Evolutionary conservation across 1,139 yeast genomes (phyloP).

Genomic region (Kurtzmaniella quercitrusa): DNA sequence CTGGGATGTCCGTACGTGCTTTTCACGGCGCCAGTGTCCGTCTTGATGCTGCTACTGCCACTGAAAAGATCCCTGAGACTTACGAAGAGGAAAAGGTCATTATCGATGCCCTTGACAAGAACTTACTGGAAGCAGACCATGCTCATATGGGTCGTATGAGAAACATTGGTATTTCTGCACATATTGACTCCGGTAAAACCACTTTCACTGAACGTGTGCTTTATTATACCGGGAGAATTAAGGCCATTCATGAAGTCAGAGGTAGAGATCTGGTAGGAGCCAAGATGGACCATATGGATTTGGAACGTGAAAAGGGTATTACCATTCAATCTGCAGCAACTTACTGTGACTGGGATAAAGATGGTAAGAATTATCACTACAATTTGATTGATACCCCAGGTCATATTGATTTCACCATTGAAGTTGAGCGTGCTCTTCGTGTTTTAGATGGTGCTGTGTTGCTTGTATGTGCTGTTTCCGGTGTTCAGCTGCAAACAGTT

Average conservation of each 20-base stretch:
- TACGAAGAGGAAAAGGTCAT: slow-evolving; percentile 72
- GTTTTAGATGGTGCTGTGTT: slow-evolving; percentile 97
- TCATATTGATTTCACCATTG: slow-evolving; percentile 96
- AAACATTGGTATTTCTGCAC: slow-evolving; percentile 97
- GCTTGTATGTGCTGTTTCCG: slow-evolving; percentile 97
- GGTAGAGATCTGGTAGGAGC: slow-evolving; percentile 99
- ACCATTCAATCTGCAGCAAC: slow-evolving; percentile 99
- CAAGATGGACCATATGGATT: slow-evolving; percentile 91
- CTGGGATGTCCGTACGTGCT: slow-evolving; percentile 7
- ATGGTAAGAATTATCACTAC: slow-evolving; percentile 67
- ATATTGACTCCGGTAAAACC: slow-evolving; percentile 80
- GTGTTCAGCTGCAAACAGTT: slow-evolving; percentile 97
- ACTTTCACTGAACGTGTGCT: slow-evolving; percentile 94
- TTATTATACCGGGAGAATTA: slow-evolving; percentile 94
- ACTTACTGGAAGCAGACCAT: slow-evolving; percentile 56
- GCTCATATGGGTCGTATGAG: slow-evolving; percentile 59
- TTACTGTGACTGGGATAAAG: slow-evolving; percentile 92
- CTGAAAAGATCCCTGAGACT: slow-evolving; percentile 27
- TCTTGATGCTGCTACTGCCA: not conserved
- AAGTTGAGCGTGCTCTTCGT: slow-evolving; percentile 95
- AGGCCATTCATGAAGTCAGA: slow-evolving; percentile 96
- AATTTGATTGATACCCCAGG: slow-evolving; percentile 97
- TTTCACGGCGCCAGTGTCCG: slow-evolving; percentile 8
- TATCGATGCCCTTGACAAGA: slow-evolving; percentile 54
- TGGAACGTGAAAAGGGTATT: slow-evolving; percentile 92